phyloP scores from a whole-genome alignment of 805 yeast genomes.

The Metschnikowia lachancei region DNA sequence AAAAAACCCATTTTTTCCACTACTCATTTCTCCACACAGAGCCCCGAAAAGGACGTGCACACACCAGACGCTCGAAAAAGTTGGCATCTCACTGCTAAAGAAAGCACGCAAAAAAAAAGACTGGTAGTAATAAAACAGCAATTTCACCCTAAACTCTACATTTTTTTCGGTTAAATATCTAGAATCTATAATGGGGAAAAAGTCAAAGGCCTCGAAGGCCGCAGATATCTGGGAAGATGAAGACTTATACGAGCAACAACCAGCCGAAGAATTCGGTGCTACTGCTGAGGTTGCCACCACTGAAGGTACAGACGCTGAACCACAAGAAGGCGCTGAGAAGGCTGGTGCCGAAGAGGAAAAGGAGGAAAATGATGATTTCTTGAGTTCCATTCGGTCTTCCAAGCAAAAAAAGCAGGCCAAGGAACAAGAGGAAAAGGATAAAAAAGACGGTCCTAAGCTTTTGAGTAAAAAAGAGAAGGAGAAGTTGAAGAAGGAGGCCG shows the following conservation, averaged over 20 bases:
- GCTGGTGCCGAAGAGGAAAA: slow-evolving; percentile 16
- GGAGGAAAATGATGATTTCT: slow-evolving; percentile 71
- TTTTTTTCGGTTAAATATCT: background rate
- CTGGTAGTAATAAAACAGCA: background rate
- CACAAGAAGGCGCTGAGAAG: slow-evolving; percentile 1
- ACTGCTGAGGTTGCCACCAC: slow-evolving; percentile 17
- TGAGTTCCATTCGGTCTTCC: slow-evolving; percentile 77
- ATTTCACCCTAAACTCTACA: too few relatives aligned
- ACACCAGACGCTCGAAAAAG: slow-evolving; percentile 12
- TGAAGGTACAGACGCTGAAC: slow-evolving; percentile 7
- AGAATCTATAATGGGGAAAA: slow-evolving; percentile 41
- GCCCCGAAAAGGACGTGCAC: slow-evolving; percentile 4
- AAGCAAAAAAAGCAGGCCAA: slow-evolving; percentile 74
- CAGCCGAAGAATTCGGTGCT: slow-evolving; percentile 34
- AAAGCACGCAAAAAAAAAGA: background rate
- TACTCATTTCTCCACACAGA: too few relatives aligned
- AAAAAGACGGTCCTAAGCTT: slow-evolving; percentile 61
- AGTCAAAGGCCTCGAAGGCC: slow-evolving; percentile 61
- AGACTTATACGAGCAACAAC: slow-evolving; percentile 45
- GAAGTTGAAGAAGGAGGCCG: slow-evolving; percentile 90
- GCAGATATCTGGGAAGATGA: slow-evolving; percentile 83
- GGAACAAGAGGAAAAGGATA: slow-evolving; percentile 54
- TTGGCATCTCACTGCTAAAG: slow-evolving; percentile 7
- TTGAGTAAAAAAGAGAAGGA: slow-evolving; percentile 93
- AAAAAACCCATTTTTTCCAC: too few relatives aligned